Evolutionary conservation across 2,329 filamentous ascomycete genomes (phyloP).

Genomic region (Botrytis squamosa): DNA sequence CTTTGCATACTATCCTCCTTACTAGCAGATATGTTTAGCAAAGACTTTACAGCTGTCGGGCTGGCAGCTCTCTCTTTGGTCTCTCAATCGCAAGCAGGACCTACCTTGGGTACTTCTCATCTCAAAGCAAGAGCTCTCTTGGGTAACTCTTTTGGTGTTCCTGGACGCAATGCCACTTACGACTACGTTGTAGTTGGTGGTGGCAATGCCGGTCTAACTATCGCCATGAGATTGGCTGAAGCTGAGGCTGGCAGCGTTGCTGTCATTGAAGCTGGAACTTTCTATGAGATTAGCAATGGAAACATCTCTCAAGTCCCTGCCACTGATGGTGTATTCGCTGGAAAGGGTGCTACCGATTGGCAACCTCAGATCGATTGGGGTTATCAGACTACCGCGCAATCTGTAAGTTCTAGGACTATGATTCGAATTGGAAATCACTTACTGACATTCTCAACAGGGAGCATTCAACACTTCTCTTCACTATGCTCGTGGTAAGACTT

Average conservation of each 20-base stretch:
- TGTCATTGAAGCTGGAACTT: conserved; percentile 23
- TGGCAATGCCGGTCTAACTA: conserved; percentile 21
- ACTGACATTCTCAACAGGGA: conserved; percentile 6
- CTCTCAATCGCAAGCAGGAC: conserved; percentile 15
- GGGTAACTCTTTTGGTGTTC: conserved; percentile 21
- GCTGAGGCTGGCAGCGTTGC: conserved; percentile 16
- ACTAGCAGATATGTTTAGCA: conserved; percentile 15
- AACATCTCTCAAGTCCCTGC: conserved; percentile 19
- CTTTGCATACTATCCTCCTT: not conserved
- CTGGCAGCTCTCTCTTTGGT: conserved; percentile 18
- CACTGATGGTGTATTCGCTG: conserved; percentile 8
- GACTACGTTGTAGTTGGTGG: conserved; percentile 25
- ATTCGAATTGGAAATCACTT: not conserved
- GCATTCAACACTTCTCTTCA: conserved; percentile 20
- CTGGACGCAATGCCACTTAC: conserved; percentile 20
- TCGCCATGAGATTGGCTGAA: conserved; percentile 19
- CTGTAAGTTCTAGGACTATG: conserved; percentile 19
- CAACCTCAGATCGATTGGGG: conserved; percentile 36
- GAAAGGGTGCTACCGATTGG: conserved; percentile 20
- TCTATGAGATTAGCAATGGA: conserved; percentile 24
- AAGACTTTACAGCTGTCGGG: conserved; percentile 11
- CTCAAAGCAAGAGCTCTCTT: conserved; percentile 19
- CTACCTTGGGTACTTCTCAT: not conserved
- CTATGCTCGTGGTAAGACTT: conserved; percentile 38
- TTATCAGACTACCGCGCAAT: conserved; percentile 36